Conservation (phyloP, 129 eudicot species). For the Flaveria brownii region DNA sequence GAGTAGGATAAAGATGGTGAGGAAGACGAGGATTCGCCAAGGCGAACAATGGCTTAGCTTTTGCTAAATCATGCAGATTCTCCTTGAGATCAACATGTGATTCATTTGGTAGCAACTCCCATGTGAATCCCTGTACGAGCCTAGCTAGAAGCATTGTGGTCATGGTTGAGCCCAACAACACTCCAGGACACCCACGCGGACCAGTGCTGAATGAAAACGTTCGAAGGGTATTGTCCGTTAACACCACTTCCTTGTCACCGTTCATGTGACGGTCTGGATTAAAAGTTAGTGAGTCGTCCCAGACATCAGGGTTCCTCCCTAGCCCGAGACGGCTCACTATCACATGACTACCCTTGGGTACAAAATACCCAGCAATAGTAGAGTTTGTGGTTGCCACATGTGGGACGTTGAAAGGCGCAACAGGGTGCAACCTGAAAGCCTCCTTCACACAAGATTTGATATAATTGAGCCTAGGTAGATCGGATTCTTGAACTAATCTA, state of each 20-base stretch:
- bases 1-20: background rate
- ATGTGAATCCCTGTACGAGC: background rate
- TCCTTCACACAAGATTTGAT: background rate
- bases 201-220: slow-evolving; percentile 3
- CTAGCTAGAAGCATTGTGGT: slow-evolving; percentile 9
- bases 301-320: slow-evolving; percentile 4
- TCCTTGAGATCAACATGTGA: background rate
- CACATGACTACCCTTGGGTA: slow-evolving; percentile 9
- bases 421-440: slow-evolving; percentile 10
- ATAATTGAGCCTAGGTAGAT: background rate
- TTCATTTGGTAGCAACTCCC: background rate
- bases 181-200: background rate
- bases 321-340: background rate
- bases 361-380: background rate
- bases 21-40: background rate
- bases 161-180: background rate
- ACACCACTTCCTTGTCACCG: background rate
- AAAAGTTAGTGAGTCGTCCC: background rate
- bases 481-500: background rate
- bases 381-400: background rate
- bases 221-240: background rate
- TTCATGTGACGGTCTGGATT: slow-evolving; percentile 9
- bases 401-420: background rate
- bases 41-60: slow-evolving; percentile 1
- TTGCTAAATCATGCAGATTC: background rate